A percentile compares a stretch with the other conserved stretches of the same genome.
phyloP scores from a whole-genome alignment of 2,329 filamentous ascomycete species.

The Colletotrichum cereale region DNA sequence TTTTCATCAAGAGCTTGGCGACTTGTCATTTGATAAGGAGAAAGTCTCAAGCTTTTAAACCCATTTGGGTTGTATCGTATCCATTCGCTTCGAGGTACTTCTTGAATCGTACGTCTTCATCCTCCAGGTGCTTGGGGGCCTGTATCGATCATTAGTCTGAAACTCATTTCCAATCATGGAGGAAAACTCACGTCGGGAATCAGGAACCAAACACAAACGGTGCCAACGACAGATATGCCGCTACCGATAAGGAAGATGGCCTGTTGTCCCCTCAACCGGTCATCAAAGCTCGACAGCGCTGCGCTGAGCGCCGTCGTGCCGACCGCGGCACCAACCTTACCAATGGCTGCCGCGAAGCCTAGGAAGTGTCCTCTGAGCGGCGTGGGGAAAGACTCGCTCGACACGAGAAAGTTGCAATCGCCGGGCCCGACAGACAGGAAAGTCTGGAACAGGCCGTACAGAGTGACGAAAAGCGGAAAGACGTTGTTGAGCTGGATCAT shows the following conservation, averaged over 20 bases:
- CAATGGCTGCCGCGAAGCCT: constrained; percentile 62
- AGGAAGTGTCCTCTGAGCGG: constrained; percentile 63
- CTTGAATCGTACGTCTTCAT: constrained; percentile 43
- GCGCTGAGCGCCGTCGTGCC: constrained; percentile 52
- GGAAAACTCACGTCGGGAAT: constrained; percentile 41
- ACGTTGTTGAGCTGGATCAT: constrained; percentile 60
- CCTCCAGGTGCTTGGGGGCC: constrained; percentile 42
- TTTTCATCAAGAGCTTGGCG: neutral
- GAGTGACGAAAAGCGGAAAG: constrained; percentile 62
- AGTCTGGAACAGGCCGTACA: constrained; percentile 64
- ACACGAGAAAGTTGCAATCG: constrained; percentile 61
- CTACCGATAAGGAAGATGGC: constrained; percentile 47
- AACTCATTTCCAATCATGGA: too few species aligned
- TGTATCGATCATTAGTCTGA: neutral
- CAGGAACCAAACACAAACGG: constrained; percentile 45
- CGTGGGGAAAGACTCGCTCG: constrained; percentile 63
- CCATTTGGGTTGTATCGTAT: constrained; percentile 42
- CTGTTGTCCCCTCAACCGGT: constrained; percentile 44
- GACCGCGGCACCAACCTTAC: constrained; percentile 64
- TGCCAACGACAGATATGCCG: constrained; percentile 45
- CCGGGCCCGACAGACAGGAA: constrained; percentile 62
- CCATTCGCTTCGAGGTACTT: constrained; percentile 41
- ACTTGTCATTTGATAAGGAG: neutral
- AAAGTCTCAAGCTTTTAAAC: constrained; percentile 26
- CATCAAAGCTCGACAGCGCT: constrained; percentile 38